Evolutionary conservation across 2,329 filamentous ascomycete species (phyloP).

Genomic region (Verruconis gallopava): DNA sequence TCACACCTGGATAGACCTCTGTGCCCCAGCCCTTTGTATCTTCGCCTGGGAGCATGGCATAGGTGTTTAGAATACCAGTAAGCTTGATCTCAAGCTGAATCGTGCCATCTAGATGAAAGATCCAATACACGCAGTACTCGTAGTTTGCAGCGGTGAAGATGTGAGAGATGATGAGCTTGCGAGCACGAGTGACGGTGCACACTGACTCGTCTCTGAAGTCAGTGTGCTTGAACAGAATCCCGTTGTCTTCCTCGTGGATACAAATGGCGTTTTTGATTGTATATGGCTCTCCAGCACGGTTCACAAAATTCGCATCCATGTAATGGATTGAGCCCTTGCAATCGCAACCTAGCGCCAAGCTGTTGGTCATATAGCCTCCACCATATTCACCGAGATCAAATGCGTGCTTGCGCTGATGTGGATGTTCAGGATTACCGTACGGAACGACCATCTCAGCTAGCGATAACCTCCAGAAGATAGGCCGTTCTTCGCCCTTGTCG

Average conservation of each 20-base stretch:
- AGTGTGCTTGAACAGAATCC: slow-evolving; percentile 87
- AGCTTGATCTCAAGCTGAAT: slow-evolving; percentile 83
- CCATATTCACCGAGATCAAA: slow-evolving; percentile 74
- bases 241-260: slow-evolving; percentile 86
- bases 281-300: slow-evolving; percentile 57
- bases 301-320: slow-evolving; percentile 76
- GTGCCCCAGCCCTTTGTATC: slow-evolving; percentile 81
- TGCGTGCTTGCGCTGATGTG: slow-evolving; percentile 69
- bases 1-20: slow-evolving; percentile 80
- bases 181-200: slow-evolving; percentile 64
- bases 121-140: slow-evolving; percentile 81
- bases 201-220: slow-evolving; percentile 85
- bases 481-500: slow-evolving; percentile 62
- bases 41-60: slow-evolving; percentile 65
- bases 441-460: slow-evolving; percentile 91
- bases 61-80: slow-evolving; percentile 57
- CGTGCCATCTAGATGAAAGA: slow-evolving; percentile 84
- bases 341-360: slow-evolving; percentile 62
- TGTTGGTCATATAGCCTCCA: slow-evolving; percentile 74
- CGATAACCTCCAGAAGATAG: slow-evolving; percentile 79
- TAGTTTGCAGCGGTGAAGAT: slow-evolving; percentile 95
- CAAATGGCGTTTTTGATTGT: slow-evolving; percentile 91
- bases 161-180: slow-evolving; percentile 78
- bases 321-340: slow-evolving; percentile 90
- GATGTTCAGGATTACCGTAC: slow-evolving; percentile 69